A percentile compares a stretch with the other conserved stretches of the same genome.
These are phyloP conservation scores for Citrullus mucosospermus DNA, from an alignment of 306 rosid species.

Conservation along the genomic window DNA sequence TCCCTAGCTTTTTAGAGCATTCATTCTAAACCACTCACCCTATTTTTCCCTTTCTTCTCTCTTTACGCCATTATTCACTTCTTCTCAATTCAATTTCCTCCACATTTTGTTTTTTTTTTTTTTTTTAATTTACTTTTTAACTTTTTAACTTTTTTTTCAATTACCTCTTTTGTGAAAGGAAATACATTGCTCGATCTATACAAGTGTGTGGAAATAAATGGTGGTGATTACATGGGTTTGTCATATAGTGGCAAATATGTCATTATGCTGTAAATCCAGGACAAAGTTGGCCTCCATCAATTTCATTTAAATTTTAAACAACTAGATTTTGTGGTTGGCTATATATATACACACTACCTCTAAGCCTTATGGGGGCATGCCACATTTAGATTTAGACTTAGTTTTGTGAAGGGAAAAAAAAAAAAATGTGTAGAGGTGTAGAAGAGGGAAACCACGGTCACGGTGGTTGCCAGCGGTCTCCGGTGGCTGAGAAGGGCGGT, in stretches of 20 bases:
- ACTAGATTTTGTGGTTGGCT: background rate
- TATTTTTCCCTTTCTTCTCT: background rate
- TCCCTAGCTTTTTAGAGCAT: background rate
- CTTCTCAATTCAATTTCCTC: background rate
- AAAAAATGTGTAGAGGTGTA: slow-evolving; percentile 53
- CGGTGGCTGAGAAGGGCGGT: background rate
- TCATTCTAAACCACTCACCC: background rate
- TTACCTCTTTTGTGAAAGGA: background rate
- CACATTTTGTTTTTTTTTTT: background rate
- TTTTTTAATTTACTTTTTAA: background rate
- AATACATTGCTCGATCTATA: background rate
- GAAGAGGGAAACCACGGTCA: slow-evolving; percentile 13
- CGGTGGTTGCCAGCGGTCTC: slow-evolving; percentile 11
- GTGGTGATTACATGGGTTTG: slow-evolving; percentile 11
- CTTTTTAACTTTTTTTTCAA: background rate
- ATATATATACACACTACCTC: slow-evolving; percentile 3
- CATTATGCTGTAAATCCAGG: slow-evolving; percentile 24
- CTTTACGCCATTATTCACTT: background rate
- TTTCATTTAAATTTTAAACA: background rate
- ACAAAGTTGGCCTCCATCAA: slow-evolving; percentile 16
- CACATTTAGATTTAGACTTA: background rate
- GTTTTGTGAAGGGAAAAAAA: background rate
- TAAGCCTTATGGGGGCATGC: background rate
- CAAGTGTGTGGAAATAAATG: background rate
- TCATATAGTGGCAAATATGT: slow-evolving; percentile 26